phyloP scores from a whole-genome alignment of 1,139 yeast species.

The Scheffersomyces illinoinensis region DNA sequence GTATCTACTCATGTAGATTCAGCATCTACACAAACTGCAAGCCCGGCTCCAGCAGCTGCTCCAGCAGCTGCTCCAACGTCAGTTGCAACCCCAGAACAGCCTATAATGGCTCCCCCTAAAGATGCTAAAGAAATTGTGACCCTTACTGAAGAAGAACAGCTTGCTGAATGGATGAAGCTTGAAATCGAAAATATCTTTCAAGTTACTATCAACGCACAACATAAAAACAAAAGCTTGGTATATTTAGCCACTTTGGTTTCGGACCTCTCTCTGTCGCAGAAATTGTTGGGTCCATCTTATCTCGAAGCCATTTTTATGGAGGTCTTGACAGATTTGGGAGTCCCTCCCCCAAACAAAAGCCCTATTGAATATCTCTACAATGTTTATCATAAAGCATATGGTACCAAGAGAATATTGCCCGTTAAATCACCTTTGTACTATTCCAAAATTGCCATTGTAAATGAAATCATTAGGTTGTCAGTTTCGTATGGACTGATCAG shows the following conservation, averaged over 20 bases:
- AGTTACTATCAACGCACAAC: constrained; percentile 29
- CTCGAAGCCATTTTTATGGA: constrained; percentile 57
- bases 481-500: constrained; percentile 70
- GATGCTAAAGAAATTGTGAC: neutral
- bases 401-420: constrained; percentile 41
- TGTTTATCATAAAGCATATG: constrained; percentile 42
- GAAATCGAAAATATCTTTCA: constrained; percentile 41
- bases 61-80: constrained; percentile 6
- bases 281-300: constrained; percentile 17
- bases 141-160: constrained; percentile 15
- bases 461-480: constrained; percentile 53
- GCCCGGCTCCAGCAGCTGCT: constrained; percentile 3
- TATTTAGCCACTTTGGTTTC: constrained; percentile 38
- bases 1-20: neutral
- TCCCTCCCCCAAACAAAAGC: constrained; percentile 21
- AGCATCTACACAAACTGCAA: neutral
- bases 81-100: constrained; percentile 1
- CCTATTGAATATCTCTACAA: constrained; percentile 50
- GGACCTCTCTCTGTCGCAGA: constrained; percentile 21
- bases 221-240: constrained; percentile 13
- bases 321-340: constrained; percentile 53
- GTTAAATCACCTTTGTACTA: constrained; percentile 40
- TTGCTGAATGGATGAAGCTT: constrained; percentile 29
- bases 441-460: constrained; percentile 40
- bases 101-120: constrained; percentile 2